These are phyloP conservation scores for Gracilariopsis chorda DNA, from an alignment of 23 red algal genomes.

Conservation along the genomic window DNA sequence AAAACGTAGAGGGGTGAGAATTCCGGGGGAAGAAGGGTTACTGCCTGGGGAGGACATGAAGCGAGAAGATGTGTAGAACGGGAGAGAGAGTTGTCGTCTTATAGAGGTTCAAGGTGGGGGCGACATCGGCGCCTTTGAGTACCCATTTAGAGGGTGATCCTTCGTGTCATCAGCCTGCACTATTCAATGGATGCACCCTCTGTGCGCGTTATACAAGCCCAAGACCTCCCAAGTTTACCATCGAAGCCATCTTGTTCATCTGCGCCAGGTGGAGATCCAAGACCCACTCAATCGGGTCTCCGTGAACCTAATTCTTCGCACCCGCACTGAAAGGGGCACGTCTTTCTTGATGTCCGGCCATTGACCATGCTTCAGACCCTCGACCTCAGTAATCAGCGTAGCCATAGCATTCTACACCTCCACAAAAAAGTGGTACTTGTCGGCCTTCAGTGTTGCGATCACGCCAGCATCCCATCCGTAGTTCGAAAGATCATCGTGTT, in stretches of 20 bases:
- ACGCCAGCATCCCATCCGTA: conserved; percentile 82
- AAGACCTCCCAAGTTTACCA: conserved; percentile 75
- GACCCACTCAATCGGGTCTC: conserved; percentile 93
- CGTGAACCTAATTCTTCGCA: conserved; percentile 80
- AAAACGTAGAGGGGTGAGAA: too few relatives aligned
- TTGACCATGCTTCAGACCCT: conserved; percentile 82
- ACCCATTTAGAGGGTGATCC: too few relatives aligned
- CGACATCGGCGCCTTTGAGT: too few relatives aligned
- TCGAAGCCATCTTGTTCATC: conserved; percentile 71
- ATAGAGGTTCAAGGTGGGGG: too few relatives aligned
- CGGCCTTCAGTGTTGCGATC: conserved; percentile 69
- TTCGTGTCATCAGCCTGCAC: conserved; percentile 58
- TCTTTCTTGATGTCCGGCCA: conserved; percentile 76
- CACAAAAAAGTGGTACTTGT: conserved; percentile 70
- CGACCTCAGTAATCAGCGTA: conserved; percentile 76
- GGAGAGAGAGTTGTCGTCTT: too few relatives aligned
- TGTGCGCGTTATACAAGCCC: conserved; percentile 76
- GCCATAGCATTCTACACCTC: conserved; percentile 83
- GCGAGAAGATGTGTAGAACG: too few relatives aligned
- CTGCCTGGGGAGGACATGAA: too few relatives aligned
- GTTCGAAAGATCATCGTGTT: conserved; percentile 83
- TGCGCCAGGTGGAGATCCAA: conserved; percentile 79
- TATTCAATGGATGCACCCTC: conserved; percentile 80
- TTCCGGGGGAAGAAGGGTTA: too few relatives aligned
- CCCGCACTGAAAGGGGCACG: conserved; percentile 19